A percentile compares a stretch with the other conserved stretches of the same genome.
phyloP scores from a whole-genome alignment of 768 basidiomycete species.

The Scleroderma bovista region DNA sequence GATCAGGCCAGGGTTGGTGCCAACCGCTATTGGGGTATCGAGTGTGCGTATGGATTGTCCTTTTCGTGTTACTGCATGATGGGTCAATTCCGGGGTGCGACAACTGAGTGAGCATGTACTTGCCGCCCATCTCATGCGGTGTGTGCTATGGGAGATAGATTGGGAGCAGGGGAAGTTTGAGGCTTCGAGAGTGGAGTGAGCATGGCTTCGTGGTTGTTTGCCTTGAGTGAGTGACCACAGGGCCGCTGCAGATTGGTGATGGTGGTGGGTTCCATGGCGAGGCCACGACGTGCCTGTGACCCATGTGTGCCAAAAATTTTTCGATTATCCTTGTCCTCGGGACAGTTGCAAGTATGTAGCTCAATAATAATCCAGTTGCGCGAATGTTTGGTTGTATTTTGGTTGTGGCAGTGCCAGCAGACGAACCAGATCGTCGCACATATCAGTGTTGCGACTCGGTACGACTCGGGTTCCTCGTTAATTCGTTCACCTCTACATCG shows the following conservation, averaged over 20 bases:
- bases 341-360: conserved; percentile 9
- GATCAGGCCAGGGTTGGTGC: conserved; percentile 9
- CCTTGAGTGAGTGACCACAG: conserved; percentile 4
- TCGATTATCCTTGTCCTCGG: conserved; percentile 19
- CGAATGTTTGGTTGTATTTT: neutral
- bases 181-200: conserved; percentile 38
- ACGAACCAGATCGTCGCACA: neutral
- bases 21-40: conserved; percentile 1
- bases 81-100: conserved; percentile 33
- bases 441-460: too few species aligned
- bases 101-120: conserved; percentile 29
- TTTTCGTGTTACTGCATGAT: conserved; percentile 3
- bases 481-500: neutral
- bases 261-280: conserved; percentile 19
- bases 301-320: conserved; percentile 27
- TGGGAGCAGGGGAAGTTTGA: conserved; percentile 34
- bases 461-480: too few species aligned
- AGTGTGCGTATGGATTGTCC: neutral
- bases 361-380: too few species aligned
- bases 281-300: conserved; percentile 25
- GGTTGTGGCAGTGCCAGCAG: neutral
- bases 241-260: conserved; percentile 16
- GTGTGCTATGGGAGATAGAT: conserved; percentile 19
- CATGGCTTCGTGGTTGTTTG: conserved; percentile 12
- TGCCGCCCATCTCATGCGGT: conserved; percentile 20